These are phyloP conservation scores for Kalaharituber pfeilii DNA, from an alignment of 2,329 filamentous ascomycete genomes.

Conservation along the genomic window DNA sequence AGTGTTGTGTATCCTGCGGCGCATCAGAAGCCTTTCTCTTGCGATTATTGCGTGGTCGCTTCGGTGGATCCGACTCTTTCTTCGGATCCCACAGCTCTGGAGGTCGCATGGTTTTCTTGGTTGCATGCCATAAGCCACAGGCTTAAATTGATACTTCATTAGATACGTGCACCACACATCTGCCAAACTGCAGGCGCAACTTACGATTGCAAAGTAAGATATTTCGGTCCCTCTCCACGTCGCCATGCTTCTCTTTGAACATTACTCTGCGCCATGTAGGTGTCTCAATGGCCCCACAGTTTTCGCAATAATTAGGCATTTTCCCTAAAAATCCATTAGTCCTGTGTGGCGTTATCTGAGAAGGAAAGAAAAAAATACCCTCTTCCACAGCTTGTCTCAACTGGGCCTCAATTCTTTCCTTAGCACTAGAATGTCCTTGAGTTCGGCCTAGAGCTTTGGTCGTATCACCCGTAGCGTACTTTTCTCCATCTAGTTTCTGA, in stretches of 20 bases:
- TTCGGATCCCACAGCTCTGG: slow-evolving; percentile 64
- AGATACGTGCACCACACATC: slow-evolving; percentile 9
- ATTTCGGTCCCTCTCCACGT: slow-evolving; percentile 50
- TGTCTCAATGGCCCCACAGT: slow-evolving; percentile 90
- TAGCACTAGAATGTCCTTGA: slow-evolving; percentile 20
- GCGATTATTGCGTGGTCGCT: slow-evolving; percentile 19
- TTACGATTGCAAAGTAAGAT: slow-evolving; percentile 74
- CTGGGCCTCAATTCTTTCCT: slow-evolving; percentile 31
- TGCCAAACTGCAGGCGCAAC: slow-evolving; percentile 26
- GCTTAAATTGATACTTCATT: slow-evolving; percentile 37
- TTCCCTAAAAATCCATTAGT: slow-evolving; percentile 36
- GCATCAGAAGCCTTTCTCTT: slow-evolving; percentile 19
- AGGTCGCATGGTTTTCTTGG: slow-evolving; percentile 71
- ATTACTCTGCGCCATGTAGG: slow-evolving; percentile 92
- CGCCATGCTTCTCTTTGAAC: slow-evolving; percentile 47
- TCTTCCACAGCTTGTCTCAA: slow-evolving; percentile 48
- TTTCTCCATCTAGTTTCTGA: neutral
- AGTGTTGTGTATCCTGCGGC: slow-evolving; percentile 6
- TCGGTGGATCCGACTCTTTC: slow-evolving; percentile 31
- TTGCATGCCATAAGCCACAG: slow-evolving; percentile 87
- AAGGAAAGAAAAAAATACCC: slow-evolving; percentile 10
- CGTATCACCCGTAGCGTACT: neutral
- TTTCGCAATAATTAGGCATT: slow-evolving; percentile 74
- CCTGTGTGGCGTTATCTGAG: neutral
- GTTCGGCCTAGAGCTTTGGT: neutral